Evolutionary conservation across 2,329 filamentous ascomycete species (phyloP).

Genomic region (Aspergillus sojae): DNA sequence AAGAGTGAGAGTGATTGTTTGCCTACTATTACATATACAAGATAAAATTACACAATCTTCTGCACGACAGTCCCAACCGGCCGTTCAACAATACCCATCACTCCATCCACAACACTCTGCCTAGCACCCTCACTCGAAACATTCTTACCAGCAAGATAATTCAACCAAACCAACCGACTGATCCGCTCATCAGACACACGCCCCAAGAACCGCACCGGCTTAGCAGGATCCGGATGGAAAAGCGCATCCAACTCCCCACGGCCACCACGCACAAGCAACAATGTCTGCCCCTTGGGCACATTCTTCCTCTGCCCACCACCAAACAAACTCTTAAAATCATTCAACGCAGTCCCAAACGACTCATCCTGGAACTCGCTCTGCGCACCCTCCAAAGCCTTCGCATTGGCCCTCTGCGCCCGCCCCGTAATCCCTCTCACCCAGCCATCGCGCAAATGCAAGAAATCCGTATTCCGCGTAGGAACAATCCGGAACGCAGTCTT

Average conservation of each 20-base stretch:
- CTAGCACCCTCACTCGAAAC: slow-evolving; percentile 84
- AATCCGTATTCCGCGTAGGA: slow-evolving; percentile 92
- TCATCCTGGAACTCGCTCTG: slow-evolving; percentile 66
- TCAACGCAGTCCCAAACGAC: slow-evolving; percentile 72
- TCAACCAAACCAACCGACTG: slow-evolving; percentile 80
- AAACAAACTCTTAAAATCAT: slow-evolving; percentile 80
- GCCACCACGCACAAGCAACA: slow-evolving; percentile 71
- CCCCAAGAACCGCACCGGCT: slow-evolving; percentile 64
- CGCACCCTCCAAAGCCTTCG: slow-evolving; percentile 44
- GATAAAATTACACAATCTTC: slow-evolving; percentile 58
- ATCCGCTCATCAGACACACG: slow-evolving; percentile 77
- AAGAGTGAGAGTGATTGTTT: too few species aligned
- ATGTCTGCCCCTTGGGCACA: slow-evolving; percentile 76
- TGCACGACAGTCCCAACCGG: slow-evolving; percentile 85
- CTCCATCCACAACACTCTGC: slow-evolving; percentile 79
- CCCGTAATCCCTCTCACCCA: slow-evolving; percentile 84
- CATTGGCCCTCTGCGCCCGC: slow-evolving; percentile 62
- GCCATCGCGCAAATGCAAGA: slow-evolving; percentile 86
- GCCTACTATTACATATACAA: slow-evolving; percentile 5
- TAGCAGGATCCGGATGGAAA: slow-evolving; percentile 58
- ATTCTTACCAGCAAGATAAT: slow-evolving; percentile 83
- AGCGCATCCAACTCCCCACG: slow-evolving; percentile 68
- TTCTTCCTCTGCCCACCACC: slow-evolving; percentile 67
- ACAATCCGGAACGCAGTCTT: slow-evolving; percentile 80
- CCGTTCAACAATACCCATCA: slow-evolving; percentile 84